phyloP scores from a whole-genome alignment of 805 yeast species.

The Pichia pseudocactophila region DNA sequence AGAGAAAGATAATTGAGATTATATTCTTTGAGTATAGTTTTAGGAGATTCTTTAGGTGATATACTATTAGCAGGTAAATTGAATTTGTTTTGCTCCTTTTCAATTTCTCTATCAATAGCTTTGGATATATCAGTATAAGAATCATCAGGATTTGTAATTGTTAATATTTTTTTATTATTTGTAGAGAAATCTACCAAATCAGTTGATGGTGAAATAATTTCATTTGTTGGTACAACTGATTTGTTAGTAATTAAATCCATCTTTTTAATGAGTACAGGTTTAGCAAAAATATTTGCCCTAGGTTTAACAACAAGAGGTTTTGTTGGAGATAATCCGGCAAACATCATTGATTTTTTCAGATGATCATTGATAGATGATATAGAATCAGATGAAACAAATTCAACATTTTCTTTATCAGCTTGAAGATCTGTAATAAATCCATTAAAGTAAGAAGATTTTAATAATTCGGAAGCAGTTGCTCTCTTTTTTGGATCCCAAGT shows the following conservation, averaged over 20 bases:
- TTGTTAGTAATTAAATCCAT: background rate
- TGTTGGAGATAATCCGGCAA: slow-evolving; percentile 7
- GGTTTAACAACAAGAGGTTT: background rate
- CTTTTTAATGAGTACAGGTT: no score
- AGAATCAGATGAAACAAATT: no score
- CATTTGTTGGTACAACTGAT: no score
- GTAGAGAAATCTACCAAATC: no score
- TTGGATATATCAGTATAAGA: background rate
- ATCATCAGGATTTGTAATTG: background rate
- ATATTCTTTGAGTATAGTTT: no score
- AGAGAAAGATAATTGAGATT: background rate
- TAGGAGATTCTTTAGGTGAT: no score
- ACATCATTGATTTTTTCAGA: slow-evolving; percentile 2
- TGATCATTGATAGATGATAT: background rate
- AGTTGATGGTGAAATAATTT: no score
- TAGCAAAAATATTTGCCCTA: background rate
- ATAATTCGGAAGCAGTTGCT: slow-evolving; percentile 40
- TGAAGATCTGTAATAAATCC: slow-evolving; percentile 27
- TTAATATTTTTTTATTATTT: background rate
- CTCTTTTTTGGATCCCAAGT: slow-evolving; percentile 75
- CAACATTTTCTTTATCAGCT: slow-evolving; percentile 7
- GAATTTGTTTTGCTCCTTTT: background rate
- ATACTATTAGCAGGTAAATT: no score
- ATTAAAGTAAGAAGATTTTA: slow-evolving; percentile 46
- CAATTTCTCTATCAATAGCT: background rate